Evolutionary conservation across 192 early-diverging fungal species (phyloP), one percentile per base, ranked within the genome.

Genomic region (Ambispora gerdemannii): DNA sequence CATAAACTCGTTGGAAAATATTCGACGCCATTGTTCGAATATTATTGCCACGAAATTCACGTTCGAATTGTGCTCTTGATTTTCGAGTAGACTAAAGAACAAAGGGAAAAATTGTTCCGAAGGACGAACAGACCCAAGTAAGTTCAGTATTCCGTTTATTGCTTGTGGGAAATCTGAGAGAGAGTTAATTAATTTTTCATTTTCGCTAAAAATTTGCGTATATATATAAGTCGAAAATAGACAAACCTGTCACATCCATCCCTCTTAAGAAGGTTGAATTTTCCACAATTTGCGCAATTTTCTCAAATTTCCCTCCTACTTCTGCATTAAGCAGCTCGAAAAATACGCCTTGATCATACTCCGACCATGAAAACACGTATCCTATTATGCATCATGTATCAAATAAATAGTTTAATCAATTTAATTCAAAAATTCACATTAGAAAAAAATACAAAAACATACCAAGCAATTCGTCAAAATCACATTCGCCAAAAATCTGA

Each of bases 401-500:
- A 19, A 67, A 55, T 17, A 22, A 43, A 43, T 32, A n/a, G 13
- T 43, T 17, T 64, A 13, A 25, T 11, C 10, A 25, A 43, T 47
- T 11, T 34, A 24, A 32, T 47, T 2, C n/a, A 64, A 35, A 47
- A 63, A 17, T 24, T 47, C 6, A 35, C 24, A 13, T 43, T 24
- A 20, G 34, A 11, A 31, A 27, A 2, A 15, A n/a, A 4, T 1
- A 4, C 15, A 4, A 50, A 64, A 64, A 3, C 65, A 13, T 67
- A 67, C 65, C 65, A 4, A 67, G n/a, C n/a, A 67, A 19, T 50
- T 67, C 65, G 51, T 67, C 65, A 50, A 35, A 67, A 50, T 67
- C 31, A 15, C 38, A 43, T 4, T 47, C 51, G 17, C 65, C 65
- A 67, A 67, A 67, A n/a, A 67, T 13, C 20, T 50, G 31, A 43